phyloP scores from a whole-genome alignment of 306 rosid species.

The Malus sylvestris region DNA sequence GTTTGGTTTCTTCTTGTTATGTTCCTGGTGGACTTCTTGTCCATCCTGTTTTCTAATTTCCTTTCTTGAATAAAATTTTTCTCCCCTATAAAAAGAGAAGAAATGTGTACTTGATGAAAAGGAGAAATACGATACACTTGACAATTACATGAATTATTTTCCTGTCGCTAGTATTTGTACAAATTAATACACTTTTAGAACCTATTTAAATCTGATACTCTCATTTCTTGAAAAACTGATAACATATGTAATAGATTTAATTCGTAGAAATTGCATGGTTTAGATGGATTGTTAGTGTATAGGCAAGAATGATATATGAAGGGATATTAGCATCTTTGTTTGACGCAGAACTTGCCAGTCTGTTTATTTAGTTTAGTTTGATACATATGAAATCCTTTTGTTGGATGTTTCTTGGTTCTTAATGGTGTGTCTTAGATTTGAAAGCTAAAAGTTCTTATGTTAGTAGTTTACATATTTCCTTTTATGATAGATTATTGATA shows the following conservation, averaged over 20 bases:
- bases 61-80: too few species aligned
- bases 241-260: neutral
- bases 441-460: neutral
- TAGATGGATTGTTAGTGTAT: neutral
- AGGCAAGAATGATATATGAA: neutral
- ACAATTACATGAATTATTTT: neutral
- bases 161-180: neutral
- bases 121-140: neutral
- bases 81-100: neutral
- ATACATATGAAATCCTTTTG: neutral
- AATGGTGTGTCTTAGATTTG: neutral
- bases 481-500: constrained; percentile 12
- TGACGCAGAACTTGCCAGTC: neutral
- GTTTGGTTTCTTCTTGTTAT: too few species aligned
- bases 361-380: neutral
- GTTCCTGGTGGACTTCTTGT: too few species aligned
- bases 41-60: too few species aligned
- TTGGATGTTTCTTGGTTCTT: neutral
- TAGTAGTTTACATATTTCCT: neutral
- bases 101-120: neutral
- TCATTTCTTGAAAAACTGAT: neutral
- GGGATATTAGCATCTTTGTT: neutral
- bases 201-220: neutral
- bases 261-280: neutral
- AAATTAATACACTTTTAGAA: neutral